These are phyloP conservation scores for Neonectria coccinea DNA, from an alignment of 2,329 filamentous ascomycete species.

Conservation along the genomic window DNA sequence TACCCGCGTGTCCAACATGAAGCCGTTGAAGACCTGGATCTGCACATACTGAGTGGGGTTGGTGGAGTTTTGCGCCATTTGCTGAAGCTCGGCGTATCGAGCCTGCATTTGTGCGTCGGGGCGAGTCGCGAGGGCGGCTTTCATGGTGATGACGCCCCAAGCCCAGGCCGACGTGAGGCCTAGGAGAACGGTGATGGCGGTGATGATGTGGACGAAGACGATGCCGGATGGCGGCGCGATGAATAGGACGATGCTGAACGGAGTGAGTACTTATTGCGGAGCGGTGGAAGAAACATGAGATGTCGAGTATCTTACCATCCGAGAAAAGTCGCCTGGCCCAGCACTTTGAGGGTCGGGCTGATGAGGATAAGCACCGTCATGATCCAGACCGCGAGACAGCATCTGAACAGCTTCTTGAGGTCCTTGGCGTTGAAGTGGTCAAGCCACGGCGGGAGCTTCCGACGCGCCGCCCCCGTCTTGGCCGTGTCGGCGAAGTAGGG, in stretches of 20 bases:
- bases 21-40: constrained; percentile 31
- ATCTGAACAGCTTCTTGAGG: constrained; percentile 40
- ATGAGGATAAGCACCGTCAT: constrained; percentile 38
- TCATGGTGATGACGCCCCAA: constrained; percentile 37
- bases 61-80: constrained; percentile 34
- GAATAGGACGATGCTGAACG: constrained; percentile 31
- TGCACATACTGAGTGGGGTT: constrained; percentile 29
- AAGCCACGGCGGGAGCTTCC: constrained; percentile 32
- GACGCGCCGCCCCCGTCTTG: neutral
- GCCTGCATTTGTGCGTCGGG: constrained; percentile 30
- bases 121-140: constrained; percentile 35
- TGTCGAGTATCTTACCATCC: constrained; percentile 17
- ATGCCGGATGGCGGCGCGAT: constrained; percentile 39
- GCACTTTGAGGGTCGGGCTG: constrained; percentile 30
- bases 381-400: constrained; percentile 38
- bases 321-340: constrained; percentile 32
- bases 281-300: neutral
- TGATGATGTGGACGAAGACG: constrained; percentile 37
- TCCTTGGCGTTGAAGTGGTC: constrained; percentile 40
- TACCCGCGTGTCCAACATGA: constrained; percentile 34
- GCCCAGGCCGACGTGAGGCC: constrained; percentile 33
- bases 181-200: constrained; percentile 29
- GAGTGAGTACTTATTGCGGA: neutral
- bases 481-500: neutral
- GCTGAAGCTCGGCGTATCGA: constrained; percentile 23